Base-by-base conservation (phyloP, 192 early-diverging fungal species). In the Entrophospora sp. region DNA sequence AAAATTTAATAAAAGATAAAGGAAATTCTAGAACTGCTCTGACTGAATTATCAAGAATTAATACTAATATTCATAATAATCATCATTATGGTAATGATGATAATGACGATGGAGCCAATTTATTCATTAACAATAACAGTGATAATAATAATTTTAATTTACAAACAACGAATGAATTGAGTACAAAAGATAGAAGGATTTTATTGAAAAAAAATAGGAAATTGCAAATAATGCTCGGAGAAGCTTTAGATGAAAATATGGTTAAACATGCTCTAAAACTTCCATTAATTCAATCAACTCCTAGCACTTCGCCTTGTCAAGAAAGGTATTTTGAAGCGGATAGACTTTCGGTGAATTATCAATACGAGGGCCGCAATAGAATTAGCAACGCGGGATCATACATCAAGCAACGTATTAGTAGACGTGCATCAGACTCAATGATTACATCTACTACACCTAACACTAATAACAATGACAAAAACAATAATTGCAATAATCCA, bases 141-240 rank as follows among this genome's bases (percentile, higher is more conserved):
- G n/a, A n/a, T n/a, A 9, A 3, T 52, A 27, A 52, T 52, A 52
- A 5, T 28, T 14, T 14, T 16, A 30, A 58, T 7, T 24, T 58
- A n/a, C 31, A 36, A 22, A 49, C 61, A 49, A 28, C 30, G 14
- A 77, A 77, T 51, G 66, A 77, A 13, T 55, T 77, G 30, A 71
- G 69, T 4, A 16, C 61, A 28, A 51, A 61, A 36, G 71, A 77
- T 27, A 46, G 72, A 48, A 49, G 72, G 4, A 55, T 69, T 12
- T 53, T 77, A 10, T 71, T 61, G 67, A 77, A 73, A 40, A 60
- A 72, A 5, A 77, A 53, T 45, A 77, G 69, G 56, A 77, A 77
- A 36, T 60, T 77, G 14, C 34, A 66, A 35, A 67, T 55, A 20
- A 27, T 77, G 9, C 28, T 77, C 0, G 75, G 75, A 18, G 69